Conservation (phyloP, 2,329 filamentous ascomycete genomes). For the Ophiocordyceps camponoti-leonardi region DNA sequence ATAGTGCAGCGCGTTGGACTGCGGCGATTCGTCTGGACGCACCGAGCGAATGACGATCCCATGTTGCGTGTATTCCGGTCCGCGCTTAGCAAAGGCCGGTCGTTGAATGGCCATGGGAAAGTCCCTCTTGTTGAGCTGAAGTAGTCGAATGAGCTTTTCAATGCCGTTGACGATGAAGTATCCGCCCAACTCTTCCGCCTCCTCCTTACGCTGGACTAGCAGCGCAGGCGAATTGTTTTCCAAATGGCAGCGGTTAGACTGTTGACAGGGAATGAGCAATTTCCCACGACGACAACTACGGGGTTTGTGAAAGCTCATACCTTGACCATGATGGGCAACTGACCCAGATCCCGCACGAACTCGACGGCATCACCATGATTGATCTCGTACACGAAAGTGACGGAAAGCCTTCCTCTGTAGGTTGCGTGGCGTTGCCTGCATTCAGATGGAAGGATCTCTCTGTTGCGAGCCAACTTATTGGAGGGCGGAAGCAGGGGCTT, state of each 20-base stretch:
- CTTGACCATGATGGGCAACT: constrained; percentile 86
- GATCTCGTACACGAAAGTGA: constrained; percentile 67
- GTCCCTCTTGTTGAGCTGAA: constrained; percentile 81
- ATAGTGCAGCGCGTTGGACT: constrained; percentile 95
- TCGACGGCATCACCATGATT: constrained; percentile 78
- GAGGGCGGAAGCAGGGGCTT: constrained; percentile 62
- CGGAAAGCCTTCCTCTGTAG: constrained; percentile 74
- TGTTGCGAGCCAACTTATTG: constrained; percentile 71
- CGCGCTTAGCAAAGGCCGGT: constrained; percentile 76
- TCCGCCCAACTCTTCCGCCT: constrained; percentile 87
- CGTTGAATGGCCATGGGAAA: constrained; percentile 90
- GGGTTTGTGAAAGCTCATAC: constrained; percentile 21
- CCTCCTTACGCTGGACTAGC: constrained; percentile 77
- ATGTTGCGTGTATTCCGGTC: constrained; percentile 70
- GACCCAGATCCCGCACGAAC: constrained; percentile 68
- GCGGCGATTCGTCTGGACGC: constrained; percentile 91
- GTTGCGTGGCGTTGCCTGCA: constrained; percentile 86
- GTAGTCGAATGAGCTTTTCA: constrained; percentile 87
- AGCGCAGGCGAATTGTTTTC: constrained; percentile 68
- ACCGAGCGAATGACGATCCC: constrained; percentile 87
- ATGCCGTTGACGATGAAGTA: constrained; percentile 98
- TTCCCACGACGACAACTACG: neutral
- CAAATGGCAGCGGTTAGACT: constrained; percentile 84
- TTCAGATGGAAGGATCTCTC: constrained; percentile 81
- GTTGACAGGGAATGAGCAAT: neutral